These are phyloP conservation scores for Ensete ventricosum DNA, from an alignment of 176 grass and related monocot genomes.

Conservation along the genomic window DNA sequence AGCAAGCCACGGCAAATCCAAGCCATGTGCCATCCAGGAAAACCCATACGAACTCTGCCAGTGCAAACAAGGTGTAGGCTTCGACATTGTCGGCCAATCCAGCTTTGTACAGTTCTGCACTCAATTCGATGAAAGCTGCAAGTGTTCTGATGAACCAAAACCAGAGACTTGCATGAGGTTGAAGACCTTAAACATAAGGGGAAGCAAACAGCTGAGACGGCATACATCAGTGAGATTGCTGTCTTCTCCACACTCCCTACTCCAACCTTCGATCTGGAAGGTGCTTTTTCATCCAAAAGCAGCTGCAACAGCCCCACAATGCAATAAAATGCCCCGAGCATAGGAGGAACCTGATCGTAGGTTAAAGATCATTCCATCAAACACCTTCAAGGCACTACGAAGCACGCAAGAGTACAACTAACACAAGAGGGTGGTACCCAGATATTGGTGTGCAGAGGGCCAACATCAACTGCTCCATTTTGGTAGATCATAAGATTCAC, in stretches of 20 bases:
- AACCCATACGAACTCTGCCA: constrained; percentile 62
- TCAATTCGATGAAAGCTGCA: constrained; percentile 65
- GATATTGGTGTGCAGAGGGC: constrained; percentile 64
- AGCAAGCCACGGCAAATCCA: constrained; percentile 76
- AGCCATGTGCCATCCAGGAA: constrained; percentile 70
- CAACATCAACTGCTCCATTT: constrained; percentile 52
- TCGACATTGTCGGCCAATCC: constrained; percentile 52
- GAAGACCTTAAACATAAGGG: neutral
- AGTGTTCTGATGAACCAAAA: constrained; percentile 35
- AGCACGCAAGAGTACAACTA: neutral
- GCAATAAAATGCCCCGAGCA: constrained; percentile 77
- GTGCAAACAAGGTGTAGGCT: constrained; percentile 53
- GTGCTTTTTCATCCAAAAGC: constrained; percentile 41
- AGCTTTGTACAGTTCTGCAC: constrained; percentile 75
- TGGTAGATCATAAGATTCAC: constrained; percentile 62
- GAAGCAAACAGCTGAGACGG: neutral
- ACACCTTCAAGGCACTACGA: neutral
- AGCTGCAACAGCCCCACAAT: constrained; percentile 62
- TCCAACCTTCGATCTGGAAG: constrained; percentile 30
- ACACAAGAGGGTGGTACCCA: constrained; percentile 30
- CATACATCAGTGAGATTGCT: constrained; percentile 46
- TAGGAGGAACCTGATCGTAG: constrained; percentile 48
- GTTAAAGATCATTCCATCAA: constrained; percentile 1
- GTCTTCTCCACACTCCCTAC: constrained; percentile 38
- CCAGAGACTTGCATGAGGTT: constrained; percentile 6